Base-by-base conservation (phyloP, 2,329 filamentous ascomycete genomes). In the Parascedosporium putredinis region DNA sequence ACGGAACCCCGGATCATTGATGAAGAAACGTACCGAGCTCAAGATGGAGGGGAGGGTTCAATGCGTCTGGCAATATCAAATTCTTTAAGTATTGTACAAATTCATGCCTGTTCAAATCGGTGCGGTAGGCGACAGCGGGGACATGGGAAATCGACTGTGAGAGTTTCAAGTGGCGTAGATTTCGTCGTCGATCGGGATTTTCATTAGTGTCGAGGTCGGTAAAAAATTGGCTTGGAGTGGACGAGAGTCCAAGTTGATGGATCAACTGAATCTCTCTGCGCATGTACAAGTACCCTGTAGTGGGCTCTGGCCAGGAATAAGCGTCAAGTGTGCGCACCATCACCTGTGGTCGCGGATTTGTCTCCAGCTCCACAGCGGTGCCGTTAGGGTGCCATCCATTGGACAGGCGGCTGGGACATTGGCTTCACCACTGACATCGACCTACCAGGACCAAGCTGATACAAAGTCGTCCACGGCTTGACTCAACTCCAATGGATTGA, bases 321-420 rank as follows among this genome's bases (percentile, higher is more conserved):
- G 27, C 27, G 27, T 31, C 27, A 31, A 31, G 27, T 31, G 27
- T 31, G 27, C 12, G 27, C 27, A 31, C 27, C 12, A 31, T 31
- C 27, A 31, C 27, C 27, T 31, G 27, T 31, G 27, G 6, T 31
- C 27, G 12, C n/a, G n/a, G n/a, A n/a, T n/a, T n/a, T n/a, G n/a
- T n/a, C n/a, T n/a, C n/a, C 33, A 18, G 33, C n/a, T 36, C 33
- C 33, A 36, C n/a, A 36, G 20, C 18, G 54, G 51, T 12, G 51
- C 53, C 23, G 52, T 55, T 3, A 50, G 54, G 27, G 54, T 51
- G 14, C 53, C 54, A 25, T 25, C 53, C 24, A 45, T 55, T 34
- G 49, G 38, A 16, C 38, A 42, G 20, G 10, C 20, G 16, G 4
- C 16, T 42, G 16, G 33, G 38, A 42, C 38, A 16, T 20, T 42